Evolutionary conservation across 148 eudicot genomes (phyloP).

Genomic region (Nepenthes mirabilis): DNA sequence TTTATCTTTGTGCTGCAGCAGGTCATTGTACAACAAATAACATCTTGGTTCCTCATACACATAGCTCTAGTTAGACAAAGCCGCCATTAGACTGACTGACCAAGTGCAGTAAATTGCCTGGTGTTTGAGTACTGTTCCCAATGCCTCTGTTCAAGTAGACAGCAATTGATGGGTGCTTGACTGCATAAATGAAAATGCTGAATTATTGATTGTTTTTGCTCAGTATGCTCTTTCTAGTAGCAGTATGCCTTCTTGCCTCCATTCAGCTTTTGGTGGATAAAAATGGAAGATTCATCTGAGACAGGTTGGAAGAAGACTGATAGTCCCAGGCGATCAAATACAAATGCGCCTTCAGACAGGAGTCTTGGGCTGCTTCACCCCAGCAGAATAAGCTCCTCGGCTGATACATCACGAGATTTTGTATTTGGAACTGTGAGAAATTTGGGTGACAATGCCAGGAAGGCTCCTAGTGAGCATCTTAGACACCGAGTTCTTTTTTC

Average conservation of each 20-base stretch:
- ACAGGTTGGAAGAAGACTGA: slow-evolving; percentile 48
- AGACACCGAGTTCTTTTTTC: slow-evolving; percentile 18
- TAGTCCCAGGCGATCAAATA: slow-evolving; percentile 47
- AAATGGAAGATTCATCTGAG: slow-evolving; percentile 75
- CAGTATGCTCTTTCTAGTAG: slow-evolving; percentile 2
- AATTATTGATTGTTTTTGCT: too few species aligned
- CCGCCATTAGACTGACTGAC: too few species aligned
- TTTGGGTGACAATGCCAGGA: slow-evolving; percentile 22
- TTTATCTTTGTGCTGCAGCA: too few species aligned
- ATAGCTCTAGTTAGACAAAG: too few species aligned
- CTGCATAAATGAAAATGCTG: too few species aligned
- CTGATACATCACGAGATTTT: slow-evolving; percentile 42
- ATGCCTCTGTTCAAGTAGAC: too few species aligned
- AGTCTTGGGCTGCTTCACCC: slow-evolving; percentile 24
- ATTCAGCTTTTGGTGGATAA: slow-evolving; percentile 20
- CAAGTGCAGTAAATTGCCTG: too few species aligned
- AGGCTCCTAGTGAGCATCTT: slow-evolving; percentile 22
- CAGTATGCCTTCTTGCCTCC: slow-evolving; percentile 8
- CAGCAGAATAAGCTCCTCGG: slow-evolving; percentile 33
- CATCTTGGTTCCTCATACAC: too few species aligned
- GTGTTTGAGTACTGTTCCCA: too few species aligned
- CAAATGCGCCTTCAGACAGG: slow-evolving; percentile 48
- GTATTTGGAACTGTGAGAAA: slow-evolving; percentile 25
- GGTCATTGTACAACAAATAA: too few species aligned
- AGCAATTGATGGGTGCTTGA: too few species aligned